phyloP scores from a whole-genome alignment of 2,329 filamentous ascomycete species.

The Zasmidium cellare region DNA sequence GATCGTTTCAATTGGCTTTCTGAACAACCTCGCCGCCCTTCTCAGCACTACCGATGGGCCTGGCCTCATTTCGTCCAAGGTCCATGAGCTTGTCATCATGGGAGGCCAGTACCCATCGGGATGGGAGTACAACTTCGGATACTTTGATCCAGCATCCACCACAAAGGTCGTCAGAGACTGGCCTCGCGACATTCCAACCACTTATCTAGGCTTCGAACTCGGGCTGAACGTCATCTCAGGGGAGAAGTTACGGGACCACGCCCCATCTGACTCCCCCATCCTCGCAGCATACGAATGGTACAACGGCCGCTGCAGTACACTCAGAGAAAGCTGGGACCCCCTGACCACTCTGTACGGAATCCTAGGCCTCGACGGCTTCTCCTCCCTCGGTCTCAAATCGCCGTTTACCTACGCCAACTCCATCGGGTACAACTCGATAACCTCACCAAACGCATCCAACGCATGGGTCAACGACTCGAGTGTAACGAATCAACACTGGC shows the following conservation, averaged over 20 bases:
- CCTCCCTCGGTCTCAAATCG: not conserved
- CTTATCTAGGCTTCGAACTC: constrained; percentile 48
- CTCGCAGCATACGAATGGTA: constrained; percentile 22
- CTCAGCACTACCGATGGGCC: constrained; percentile 47
- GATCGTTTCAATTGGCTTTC: constrained; percentile 25
- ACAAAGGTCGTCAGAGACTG: constrained; percentile 51
- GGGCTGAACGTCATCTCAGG: constrained; percentile 47
- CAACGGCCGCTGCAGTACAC: constrained; percentile 12
- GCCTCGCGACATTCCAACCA: constrained; percentile 37
- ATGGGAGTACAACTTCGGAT: constrained; percentile 53
- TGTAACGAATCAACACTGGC: constrained; percentile 20
- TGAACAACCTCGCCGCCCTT: constrained; percentile 43
- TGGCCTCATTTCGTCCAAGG: constrained; percentile 47
- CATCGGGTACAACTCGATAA: constrained; percentile 16
- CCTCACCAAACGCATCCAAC: constrained; percentile 10
- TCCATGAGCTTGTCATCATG: constrained; percentile 54
- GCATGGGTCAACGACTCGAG: constrained; percentile 23
- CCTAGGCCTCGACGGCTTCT: constrained; percentile 6
- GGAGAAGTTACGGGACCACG: constrained; percentile 25
- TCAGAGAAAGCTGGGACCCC: constrained; percentile 17
- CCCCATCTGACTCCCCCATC: constrained; percentile 14
- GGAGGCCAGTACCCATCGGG: constrained; percentile 53
- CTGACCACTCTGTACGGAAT: constrained; percentile 15
- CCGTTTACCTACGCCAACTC: constrained; percentile 15
- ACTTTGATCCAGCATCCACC: constrained; percentile 39